Evolutionary conservation across 2,329 filamentous ascomycete species (phyloP), one percentile per base, ranked within the genome.

Genomic region (Zalaria obscura): DNA sequence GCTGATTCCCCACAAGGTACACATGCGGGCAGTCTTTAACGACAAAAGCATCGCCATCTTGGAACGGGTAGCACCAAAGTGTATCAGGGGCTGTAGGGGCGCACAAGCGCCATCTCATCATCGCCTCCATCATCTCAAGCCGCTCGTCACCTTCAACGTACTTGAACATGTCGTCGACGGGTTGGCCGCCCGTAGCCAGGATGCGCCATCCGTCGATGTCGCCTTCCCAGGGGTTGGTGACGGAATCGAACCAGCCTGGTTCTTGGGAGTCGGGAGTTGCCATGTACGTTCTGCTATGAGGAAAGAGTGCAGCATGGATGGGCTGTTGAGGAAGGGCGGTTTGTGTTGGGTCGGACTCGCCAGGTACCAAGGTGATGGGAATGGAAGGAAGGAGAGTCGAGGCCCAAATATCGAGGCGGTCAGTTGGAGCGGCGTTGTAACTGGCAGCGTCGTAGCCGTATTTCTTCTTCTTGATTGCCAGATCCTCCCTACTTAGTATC

Each of bases 71-170:
- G 55, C 83, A 88, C 84, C 85, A 94, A 35, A 98, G 59, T 0
- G 93, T 98, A 61, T 98, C 93, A 0, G 93, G 91, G 1, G 91
- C 91, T 0, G 91, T 98, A 1, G 91, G 91, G 4, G 91, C 91
- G 49, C 78, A 78, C 56, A 86, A 84, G 47, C 91, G 75, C 91
- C 91, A 98, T 45, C 87, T 73, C 50, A 93, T 78, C 76, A 93
- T 91, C 43, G 80, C 80, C 62, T 96, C 91, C 83, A 96, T 91
- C 73, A 95, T 84, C 37, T 80, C 80, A 26, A 96, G 56, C 18
- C 88, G 68, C 50, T 87, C 78, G 35, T 86, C 76, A 31, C 76
- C 79, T 43, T 81, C 77, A 26, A 96, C 73, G 56, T 98, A 98
- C 59, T 89, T 91, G 60, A 87, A 84, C 3, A 96, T 76, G 59